A percentile compares a stretch with the other conserved stretches of the same genome.
Evolutionary conservation across 192 early-diverging fungal genomes (phyloP).

Genomic region (Cladochytrium replicatum): DNA sequence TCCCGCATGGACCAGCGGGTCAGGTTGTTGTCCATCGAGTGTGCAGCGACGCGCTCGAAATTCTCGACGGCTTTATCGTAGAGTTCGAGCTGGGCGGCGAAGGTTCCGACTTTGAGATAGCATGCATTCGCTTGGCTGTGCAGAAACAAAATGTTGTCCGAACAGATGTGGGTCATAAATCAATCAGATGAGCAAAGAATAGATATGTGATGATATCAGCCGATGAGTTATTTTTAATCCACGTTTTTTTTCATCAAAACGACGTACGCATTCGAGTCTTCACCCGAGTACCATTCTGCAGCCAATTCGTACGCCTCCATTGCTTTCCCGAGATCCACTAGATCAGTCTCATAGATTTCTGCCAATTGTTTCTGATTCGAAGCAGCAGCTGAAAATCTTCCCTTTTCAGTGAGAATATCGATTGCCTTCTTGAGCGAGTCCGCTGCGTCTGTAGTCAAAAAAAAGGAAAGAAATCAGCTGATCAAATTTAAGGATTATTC

Average conservation of each 20-base stretch:
- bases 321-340: constrained; percentile 69
- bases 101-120: constrained; percentile 78
- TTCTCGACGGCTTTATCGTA: constrained; percentile 83
- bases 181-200: too few relatives aligned
- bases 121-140: constrained; percentile 85
- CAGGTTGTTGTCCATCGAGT: constrained; percentile 77
- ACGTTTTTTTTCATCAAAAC: too few relatives aligned
- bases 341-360: constrained; percentile 77
- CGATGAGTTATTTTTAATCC: too few relatives aligned
- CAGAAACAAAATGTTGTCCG: background rate
- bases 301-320: constrained; percentile 83
- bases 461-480: too few relatives aligned
- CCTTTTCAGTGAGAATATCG: constrained; percentile 67
- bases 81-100: constrained; percentile 80
- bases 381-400: constrained; percentile 81
- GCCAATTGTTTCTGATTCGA: constrained; percentile 90
- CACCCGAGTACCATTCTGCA: constrained; percentile 83
- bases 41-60: constrained; percentile 80
- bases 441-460: constrained; percentile 54
- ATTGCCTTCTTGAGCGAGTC: constrained; percentile 67
- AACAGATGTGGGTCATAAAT: background rate
- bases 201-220: too few relatives aligned
- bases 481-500: too few relatives aligned
- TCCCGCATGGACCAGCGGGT: constrained; percentile 94
- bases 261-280: constrained; percentile 80